phyloP scores from a whole-genome alignment of 805 yeast species.

The Candida maris region DNA sequence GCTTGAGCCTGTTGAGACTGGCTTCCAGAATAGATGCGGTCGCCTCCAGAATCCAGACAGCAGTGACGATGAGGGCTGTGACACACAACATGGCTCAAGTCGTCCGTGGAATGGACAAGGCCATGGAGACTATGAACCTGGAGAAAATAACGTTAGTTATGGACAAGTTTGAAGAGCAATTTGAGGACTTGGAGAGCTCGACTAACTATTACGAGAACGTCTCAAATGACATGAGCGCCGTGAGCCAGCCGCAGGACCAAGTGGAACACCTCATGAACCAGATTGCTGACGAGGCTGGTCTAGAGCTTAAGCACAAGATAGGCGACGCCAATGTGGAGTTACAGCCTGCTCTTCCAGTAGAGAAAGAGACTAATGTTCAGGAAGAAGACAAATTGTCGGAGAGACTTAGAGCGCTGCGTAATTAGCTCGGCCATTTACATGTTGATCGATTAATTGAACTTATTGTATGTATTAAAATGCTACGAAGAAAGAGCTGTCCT shows the following conservation, averaged over 20 bases:
- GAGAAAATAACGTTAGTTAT: constrained; percentile 89
- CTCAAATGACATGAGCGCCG: constrained; percentile 82
- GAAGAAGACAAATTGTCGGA: constrained; percentile 87
- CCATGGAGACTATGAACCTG: constrained; percentile 91
- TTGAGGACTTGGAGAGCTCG: constrained; percentile 92
- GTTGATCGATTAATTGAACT: background rate
- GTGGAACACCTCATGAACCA: constrained; percentile 87
- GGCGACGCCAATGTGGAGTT: constrained; percentile 53
- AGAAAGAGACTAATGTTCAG: constrained; percentile 48
- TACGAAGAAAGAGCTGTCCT: background rate
- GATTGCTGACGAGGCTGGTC: constrained; percentile 96
- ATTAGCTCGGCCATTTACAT: constrained; percentile 15
- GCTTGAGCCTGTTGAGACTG: constrained; percentile 72
- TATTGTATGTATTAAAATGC: no score
- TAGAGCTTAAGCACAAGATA: constrained; percentile 84
- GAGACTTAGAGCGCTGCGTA: constrained; percentile 79
- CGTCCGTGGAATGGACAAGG: constrained; percentile 93
- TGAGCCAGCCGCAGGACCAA: constrained; percentile 90
- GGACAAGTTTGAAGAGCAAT: constrained; percentile 96
- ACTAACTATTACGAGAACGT: constrained; percentile 91
- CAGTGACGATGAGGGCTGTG: constrained; percentile 95
- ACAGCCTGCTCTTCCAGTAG: constrained; percentile 35
- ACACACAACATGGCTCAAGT: constrained; percentile 92
- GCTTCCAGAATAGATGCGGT: constrained; percentile 94
- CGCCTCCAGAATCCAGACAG: constrained; percentile 93